Conservation (phyloP, 495 filamentous ascomycete species). For the Hyaloscypha hepaticicola region DNA sequence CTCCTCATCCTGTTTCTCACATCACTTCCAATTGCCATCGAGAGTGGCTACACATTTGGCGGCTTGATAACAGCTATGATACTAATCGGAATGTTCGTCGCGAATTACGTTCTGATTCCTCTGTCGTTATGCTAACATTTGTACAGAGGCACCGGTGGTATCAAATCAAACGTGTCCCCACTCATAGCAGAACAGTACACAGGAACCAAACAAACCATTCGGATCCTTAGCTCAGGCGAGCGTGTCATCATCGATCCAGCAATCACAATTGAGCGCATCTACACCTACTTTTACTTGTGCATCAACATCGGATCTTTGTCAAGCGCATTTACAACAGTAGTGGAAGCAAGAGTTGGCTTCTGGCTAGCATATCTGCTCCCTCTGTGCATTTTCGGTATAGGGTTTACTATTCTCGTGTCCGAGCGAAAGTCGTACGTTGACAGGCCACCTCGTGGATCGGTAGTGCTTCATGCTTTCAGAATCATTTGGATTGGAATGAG, state of each 20-base stretch:
- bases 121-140: constrained; percentile 27
- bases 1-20: constrained; percentile 50
- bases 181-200: constrained; percentile 69
- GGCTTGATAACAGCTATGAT: constrained; percentile 40
- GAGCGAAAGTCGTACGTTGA: constrained; percentile 17
- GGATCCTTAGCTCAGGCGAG: constrained; percentile 65
- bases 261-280: constrained; percentile 68
- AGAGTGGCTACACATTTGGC: constrained; percentile 44
- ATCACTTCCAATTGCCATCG: constrained; percentile 48
- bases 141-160: background rate
- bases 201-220: constrained; percentile 44
- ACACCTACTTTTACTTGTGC: constrained; percentile 61
- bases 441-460: constrained; percentile 38
- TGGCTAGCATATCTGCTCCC: constrained; percentile 61
- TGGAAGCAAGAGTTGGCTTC: constrained; percentile 64
- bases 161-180: constrained; percentile 64
- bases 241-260: constrained; percentile 69
- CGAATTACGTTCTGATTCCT: constrained; percentile 41
- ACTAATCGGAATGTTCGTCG: constrained; percentile 46
- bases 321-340: constrained; percentile 57
- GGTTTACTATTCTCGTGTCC: constrained; percentile 8
- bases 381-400: constrained; percentile 31
- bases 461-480: constrained; percentile 43
- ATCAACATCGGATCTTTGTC: constrained; percentile 74
- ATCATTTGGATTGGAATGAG: constrained; percentile 24